phyloP scores from a whole-genome alignment of 1,139 yeast species.

The Hansenula anomala region DNA sequence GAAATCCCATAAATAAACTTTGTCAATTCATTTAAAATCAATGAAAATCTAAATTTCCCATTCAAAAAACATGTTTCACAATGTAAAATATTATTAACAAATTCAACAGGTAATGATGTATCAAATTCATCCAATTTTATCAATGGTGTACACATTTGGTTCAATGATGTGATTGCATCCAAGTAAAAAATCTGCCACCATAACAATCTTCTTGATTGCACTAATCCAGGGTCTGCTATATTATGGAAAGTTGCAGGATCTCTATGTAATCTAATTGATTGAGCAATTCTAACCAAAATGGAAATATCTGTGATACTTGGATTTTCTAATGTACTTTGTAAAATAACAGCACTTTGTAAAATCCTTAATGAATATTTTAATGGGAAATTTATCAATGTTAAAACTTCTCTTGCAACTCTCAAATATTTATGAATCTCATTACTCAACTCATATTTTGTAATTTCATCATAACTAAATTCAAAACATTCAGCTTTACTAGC shows the following conservation, averaged over 20 bases:
- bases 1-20: slow-evolving; percentile 21
- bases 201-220: slow-evolving; percentile 48
- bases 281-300: slow-evolving; percentile 43
- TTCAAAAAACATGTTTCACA: slow-evolving; percentile 37
- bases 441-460: slow-evolving; percentile 30
- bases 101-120: slow-evolving; percentile 49
- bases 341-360: slow-evolving; percentile 45
- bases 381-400: slow-evolving; percentile 49
- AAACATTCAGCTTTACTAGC: slow-evolving; percentile 53
- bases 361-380: slow-evolving; percentile 45
- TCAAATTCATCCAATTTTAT: slow-evolving; percentile 52
- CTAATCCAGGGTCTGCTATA: slow-evolving; percentile 41
- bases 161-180: slow-evolving; percentile 54
- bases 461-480: slow-evolving; percentile 32
- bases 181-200: slow-evolving; percentile 67
- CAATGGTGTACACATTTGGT: slow-evolving; percentile 53
- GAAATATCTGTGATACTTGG: slow-evolving; percentile 36
- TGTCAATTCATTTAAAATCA: slow-evolving; percentile 45
- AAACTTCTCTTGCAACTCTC: slow-evolving; percentile 42
- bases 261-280: slow-evolving; percentile 49
- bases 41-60: slow-evolving; percentile 47
- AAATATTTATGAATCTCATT: slow-evolving; percentile 46
- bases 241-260: slow-evolving; percentile 52
- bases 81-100: slow-evolving; percentile 18
- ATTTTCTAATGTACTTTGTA: slow-evolving; percentile 52